Conservation (phyloP, 345 rosid species). For the Gossypium arboreum region DNA sequence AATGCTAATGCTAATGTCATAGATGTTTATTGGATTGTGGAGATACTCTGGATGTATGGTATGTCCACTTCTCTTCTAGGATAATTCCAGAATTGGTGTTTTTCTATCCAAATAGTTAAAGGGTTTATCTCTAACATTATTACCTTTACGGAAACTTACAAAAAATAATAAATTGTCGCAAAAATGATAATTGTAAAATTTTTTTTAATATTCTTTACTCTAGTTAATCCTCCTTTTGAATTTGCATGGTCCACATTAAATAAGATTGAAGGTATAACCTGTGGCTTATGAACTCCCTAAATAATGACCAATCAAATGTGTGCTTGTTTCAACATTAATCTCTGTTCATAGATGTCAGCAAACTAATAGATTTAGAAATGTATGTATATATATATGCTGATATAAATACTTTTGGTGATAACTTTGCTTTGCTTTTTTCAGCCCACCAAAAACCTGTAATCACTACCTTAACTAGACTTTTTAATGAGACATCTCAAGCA, state of each 20-base stretch:
- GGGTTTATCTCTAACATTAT: background rate
- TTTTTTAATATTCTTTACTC: background rate
- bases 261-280: background rate
- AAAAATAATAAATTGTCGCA: background rate
- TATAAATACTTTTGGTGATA: background rate
- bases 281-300: background rate
- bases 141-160: background rate
- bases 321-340: background rate
- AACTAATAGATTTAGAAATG: background rate
- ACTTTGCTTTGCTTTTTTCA: constrained; percentile 26
- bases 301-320: background rate
- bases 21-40: constrained; percentile 11
- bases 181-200: background rate
- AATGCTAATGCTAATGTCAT: background rate
- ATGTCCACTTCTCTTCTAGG: background rate
- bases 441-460: constrained; percentile 78
- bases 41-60: background rate
- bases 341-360: background rate
- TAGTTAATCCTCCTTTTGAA: background rate
- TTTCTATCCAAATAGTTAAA: background rate
- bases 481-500: constrained; percentile 91
- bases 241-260: background rate
- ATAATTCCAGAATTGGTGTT: background rate
- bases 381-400: background rate
- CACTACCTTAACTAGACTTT: constrained; percentile 81